phyloP scores from a whole-genome alignment of 495 filamentous ascomycete genomes.

The Lasiosphaeria miniovina region DNA sequence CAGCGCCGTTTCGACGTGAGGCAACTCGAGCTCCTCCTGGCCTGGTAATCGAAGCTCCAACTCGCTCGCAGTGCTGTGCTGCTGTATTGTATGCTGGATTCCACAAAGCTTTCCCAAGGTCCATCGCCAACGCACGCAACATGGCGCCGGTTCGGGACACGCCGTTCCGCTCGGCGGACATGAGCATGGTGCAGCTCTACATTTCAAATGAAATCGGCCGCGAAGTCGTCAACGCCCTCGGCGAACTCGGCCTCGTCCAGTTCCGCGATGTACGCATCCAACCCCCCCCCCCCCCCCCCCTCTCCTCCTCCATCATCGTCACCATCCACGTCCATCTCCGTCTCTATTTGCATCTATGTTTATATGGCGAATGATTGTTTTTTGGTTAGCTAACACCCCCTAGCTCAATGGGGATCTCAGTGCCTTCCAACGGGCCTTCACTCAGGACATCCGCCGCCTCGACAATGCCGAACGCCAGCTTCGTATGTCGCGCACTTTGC shows the following conservation, averaged over 20 bases:
- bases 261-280: conserved; percentile 81
- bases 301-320: neutral
- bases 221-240: conserved; percentile 94
- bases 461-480: conserved; percentile 98
- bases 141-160: conserved; percentile 71
- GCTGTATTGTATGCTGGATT: conserved; percentile 2
- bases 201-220: conserved; percentile 97
- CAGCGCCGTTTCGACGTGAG: conserved; percentile 2
- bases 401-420: conserved; percentile 84
- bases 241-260: conserved; percentile 91
- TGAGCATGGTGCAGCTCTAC: conserved; percentile 99
- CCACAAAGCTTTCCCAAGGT: conserved; percentile 13
- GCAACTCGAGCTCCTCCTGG: conserved; percentile 1
- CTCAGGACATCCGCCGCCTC: conserved; percentile 91
- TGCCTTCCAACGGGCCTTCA: conserved; percentile 96
- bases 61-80: conserved; percentile 1
- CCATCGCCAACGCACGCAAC: conserved; percentile 24
- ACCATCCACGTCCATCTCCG: too few species aligned
- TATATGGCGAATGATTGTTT: too few species aligned
- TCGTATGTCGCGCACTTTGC: conserved; percentile 54
- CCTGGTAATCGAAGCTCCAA: conserved; percentile 8
- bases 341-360: too few species aligned
- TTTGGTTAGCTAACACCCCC: conserved; percentile 2
- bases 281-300: conserved; percentile 7
- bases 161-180: conserved; percentile 99